Evolutionary conservation across 78 protist species (phyloP), one percentile per base, ranked within the genome.

Genomic region (Acrasis kona): DNA sequence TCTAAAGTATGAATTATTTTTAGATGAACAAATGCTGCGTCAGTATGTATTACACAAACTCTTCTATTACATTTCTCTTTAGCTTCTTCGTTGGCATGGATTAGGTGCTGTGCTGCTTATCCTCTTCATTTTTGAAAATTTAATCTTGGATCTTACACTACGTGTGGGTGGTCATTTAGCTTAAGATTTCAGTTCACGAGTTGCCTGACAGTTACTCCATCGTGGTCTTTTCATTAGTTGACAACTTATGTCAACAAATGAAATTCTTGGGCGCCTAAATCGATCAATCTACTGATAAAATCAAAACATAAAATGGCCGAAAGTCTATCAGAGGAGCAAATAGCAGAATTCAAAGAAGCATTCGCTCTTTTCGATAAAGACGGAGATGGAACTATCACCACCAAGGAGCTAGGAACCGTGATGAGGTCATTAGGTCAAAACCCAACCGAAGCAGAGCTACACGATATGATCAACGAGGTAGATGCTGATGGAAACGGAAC

Each of bases 401-500:
- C 28, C 19, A 29, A 30, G 28, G 71, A 67, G 28, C 28, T 67
- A 30, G 28, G n/a, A 19, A 67, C 28, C 19, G 71, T 19, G 28
- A 76, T 76, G 65, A n/a, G 64, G 27, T 76, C 77, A 8, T 41
- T 83, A 10, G 87, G 87, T 4, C 88, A 83, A 70, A 80, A 70
- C 83, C 82, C 85, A 10, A 72, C 83, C 3, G 77, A 79, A 6
- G 65, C 39, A 2, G 89, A 87, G 57, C 67, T 87, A 2, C 36
- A 39, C 5, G 80, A 87, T 12, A 87, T 87, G 87, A 81, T 87
- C 75, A 74, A 77, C 70, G 65, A 37, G 9, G 82, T 87, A 42
- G 91, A 87, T 66, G 69, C 84, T 2, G 91, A 87, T 76, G 91
- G 79, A 31, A 79, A 78, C 58, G 91, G 91, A 40, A 77, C 81